Base-by-base conservation (phyloP, 2,329 filamentous ascomycete species). In the Trichoderma arundinaceum region DNA sequence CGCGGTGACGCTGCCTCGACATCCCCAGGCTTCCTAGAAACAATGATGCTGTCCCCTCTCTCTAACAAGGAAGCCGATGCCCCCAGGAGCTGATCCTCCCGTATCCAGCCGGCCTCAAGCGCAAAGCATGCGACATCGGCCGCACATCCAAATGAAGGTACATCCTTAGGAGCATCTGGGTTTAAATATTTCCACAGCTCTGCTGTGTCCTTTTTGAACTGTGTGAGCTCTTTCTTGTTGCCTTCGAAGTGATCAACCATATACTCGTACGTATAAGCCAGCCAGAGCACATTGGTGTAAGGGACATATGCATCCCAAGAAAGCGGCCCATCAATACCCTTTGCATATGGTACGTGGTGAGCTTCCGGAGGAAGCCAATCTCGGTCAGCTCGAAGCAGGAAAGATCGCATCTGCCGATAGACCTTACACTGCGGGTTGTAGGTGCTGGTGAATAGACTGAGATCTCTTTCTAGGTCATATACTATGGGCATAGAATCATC, bases 271-370 rank as follows among this genome's bases (percentile, higher is more conserved):
- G 88, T 77, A 68, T 88, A 89, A 3, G 85, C 84, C 48, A 90
- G 79, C 87, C 87, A 90, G 17, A 90, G 76, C 1, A 89, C 85
- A 68, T 90, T 90, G 4, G 85, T 88, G 73, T 89, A 89, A 0
- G 87, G 86, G 33, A 80, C 80, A 69, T 84, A 83, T 1, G 76
- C 79, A 5, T 78, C 74, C 87, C 87, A 90, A 1, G 80, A 82
- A 10, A 88, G 78, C 3, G 82, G 74, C 1, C 81, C 83, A 64
- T 82, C 77, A 41, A 82, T 71, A 1, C 80, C 81, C 15, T 73
- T 69, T 35, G 80, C 78, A 69, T 86, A 85, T 0, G 84, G 80
- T 3, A 73, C 79, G 54, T 75, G 74, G 73, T 86, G 83, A 3
- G 76, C 74, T 58, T 79, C 74, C 0, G 84, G 80, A 2, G 82